phyloP scores from a whole-genome alignment of 164 flowering plant species.

The Tetracentron sinense region DNA sequence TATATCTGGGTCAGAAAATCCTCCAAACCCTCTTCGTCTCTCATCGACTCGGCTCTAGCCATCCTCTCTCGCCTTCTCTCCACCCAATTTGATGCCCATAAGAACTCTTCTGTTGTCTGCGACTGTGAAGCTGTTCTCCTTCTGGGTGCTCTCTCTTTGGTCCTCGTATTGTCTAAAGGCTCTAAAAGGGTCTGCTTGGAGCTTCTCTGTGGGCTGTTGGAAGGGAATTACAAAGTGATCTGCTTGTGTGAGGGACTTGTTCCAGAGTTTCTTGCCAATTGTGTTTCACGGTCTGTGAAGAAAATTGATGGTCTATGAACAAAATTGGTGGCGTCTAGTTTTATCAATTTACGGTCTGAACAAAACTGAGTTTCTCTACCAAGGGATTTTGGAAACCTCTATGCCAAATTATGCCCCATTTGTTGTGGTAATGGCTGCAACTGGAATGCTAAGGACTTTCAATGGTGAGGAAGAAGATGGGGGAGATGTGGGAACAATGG shows the following conservation, averaged over 20 bases:
- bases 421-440: conserved; percentile 68
- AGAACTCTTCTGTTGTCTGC: conserved; percentile 22
- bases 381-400: conserved; percentile 23
- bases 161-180: conserved; percentile 38
- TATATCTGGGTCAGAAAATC: conserved; percentile 83
- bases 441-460: conserved; percentile 65
- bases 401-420: conserved; percentile 34
- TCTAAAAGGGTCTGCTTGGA: conserved; percentile 57
- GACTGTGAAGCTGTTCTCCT: conserved; percentile 60
- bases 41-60: conserved; percentile 49
- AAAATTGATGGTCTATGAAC: too few relatives aligned
- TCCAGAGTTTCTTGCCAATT: conserved; percentile 69
- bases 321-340: conserved; percentile 74
- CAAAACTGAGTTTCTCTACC: conserved; percentile 32
- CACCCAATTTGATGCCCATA: conserved; percentile 13
- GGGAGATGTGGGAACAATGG: too few relatives aligned
- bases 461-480: too few relatives aligned
- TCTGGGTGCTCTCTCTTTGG: conserved; percentile 58
- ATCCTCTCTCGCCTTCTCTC: conserved; percentile 30
- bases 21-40: conserved; percentile 44
- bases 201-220: conserved; percentile 51
- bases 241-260: conserved; percentile 27
- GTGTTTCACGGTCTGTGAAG: conserved; percentile 69
- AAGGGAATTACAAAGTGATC: conserved; percentile 27
- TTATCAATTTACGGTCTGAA: conserved; percentile 31